phyloP scores from a whole-genome alignment of 2,329 filamentous ascomycete genomes.

The Epichloe elymi region DNA sequence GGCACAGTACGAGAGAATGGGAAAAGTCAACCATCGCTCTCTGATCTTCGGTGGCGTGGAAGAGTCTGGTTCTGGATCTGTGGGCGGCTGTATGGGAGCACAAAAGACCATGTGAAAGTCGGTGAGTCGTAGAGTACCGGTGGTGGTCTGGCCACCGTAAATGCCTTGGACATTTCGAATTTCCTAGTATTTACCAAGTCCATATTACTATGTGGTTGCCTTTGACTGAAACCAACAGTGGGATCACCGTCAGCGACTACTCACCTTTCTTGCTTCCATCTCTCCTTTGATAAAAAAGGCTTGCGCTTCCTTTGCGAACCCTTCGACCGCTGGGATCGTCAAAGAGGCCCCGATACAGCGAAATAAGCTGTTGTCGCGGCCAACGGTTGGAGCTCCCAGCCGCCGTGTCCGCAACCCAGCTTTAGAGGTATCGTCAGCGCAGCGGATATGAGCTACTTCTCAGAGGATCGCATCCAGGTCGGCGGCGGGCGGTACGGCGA shows the following conservation, averaged over 20 bases:
- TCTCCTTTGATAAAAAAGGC: not conserved
- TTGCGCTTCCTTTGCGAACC: not conserved
- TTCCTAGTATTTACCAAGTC: slow-evolving; percentile 19
- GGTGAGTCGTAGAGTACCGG: slow-evolving; percentile 46
- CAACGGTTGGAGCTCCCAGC: not conserved
- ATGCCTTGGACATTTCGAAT: slow-evolving; percentile 48
- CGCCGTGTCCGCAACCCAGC: not conserved
- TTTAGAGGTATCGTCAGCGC: not conserved
- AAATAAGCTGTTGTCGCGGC: not conserved
- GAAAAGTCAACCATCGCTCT: slow-evolving; percentile 90
- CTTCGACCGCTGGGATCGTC: not conserved
- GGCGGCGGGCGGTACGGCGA: not conserved
- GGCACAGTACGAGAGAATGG: slow-evolving; percentile 72
- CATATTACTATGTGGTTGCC: not conserved
- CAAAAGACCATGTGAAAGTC: slow-evolving; percentile 48
- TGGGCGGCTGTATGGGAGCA: slow-evolving; percentile 24
- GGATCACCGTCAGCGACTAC: slow-evolving; percentile 2
- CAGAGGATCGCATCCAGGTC: not conserved
- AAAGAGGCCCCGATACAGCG: not conserved
- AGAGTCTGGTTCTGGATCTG: slow-evolving; percentile 10
- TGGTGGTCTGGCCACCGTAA: slow-evolving; percentile 42
- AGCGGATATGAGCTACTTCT: not conserved
- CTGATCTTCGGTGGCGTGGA: slow-evolving; percentile 24
- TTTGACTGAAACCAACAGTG: not conserved
- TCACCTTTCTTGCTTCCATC: slow-evolving; percentile 31